A percentile compares a stretch with the other conserved stretches of the same genome.
These are phyloP conservation scores for Aquilaria agallochum DNA, from an alignment of 441 rosid species.

Conservation along the genomic window DNA sequence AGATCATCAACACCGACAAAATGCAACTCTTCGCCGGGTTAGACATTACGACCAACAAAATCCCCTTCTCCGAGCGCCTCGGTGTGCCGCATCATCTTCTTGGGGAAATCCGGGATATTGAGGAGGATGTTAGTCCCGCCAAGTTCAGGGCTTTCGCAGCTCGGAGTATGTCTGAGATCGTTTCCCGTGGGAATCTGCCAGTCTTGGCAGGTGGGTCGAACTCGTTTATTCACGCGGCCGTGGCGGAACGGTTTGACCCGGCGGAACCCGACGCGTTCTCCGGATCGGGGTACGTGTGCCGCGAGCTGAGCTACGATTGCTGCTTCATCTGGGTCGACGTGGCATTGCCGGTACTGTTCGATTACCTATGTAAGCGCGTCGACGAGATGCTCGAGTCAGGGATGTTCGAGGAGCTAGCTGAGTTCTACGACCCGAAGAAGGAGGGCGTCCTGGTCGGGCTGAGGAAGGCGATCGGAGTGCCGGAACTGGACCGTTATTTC, in stretches of 20 bases:
- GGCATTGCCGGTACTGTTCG: constrained; percentile 44
- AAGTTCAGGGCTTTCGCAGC: constrained; percentile 54
- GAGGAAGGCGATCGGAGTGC: constrained; percentile 78
- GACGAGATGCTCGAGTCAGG: constrained; percentile 85
- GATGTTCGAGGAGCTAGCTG: constrained; percentile 66
- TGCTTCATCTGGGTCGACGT: constrained; percentile 86
- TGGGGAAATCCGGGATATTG: constrained; percentile 39
- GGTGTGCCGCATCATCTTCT: constrained; percentile 73
- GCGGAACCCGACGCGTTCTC: constrained; percentile 41
- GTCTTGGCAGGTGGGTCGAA: constrained; percentile 88
- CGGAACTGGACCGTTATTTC: constrained; percentile 72
- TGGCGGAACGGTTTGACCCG: constrained; percentile 53
- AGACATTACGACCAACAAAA: constrained; percentile 82
- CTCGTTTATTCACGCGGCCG: constrained; percentile 67
- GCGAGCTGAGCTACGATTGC: constrained; percentile 59
- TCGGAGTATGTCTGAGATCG: constrained; percentile 31
- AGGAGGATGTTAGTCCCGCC: constrained; percentile 43
- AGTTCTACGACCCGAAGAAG: constrained; percentile 36
- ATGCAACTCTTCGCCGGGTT: constrained; percentile 74
- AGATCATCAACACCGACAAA: constrained; percentile 85
- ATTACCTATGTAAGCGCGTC: constrained; percentile 57
- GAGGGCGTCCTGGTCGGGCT: constrained; percentile 38
- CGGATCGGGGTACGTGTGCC: constrained; percentile 25
- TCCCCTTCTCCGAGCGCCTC: constrained; percentile 43
- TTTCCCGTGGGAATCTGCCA: constrained; percentile 44